Evolutionary conservation across 2,329 filamentous ascomycete species (phyloP), one percentile per base, ranked within the genome.

Genomic region (Pseudogymnoascus destructans): DNA sequence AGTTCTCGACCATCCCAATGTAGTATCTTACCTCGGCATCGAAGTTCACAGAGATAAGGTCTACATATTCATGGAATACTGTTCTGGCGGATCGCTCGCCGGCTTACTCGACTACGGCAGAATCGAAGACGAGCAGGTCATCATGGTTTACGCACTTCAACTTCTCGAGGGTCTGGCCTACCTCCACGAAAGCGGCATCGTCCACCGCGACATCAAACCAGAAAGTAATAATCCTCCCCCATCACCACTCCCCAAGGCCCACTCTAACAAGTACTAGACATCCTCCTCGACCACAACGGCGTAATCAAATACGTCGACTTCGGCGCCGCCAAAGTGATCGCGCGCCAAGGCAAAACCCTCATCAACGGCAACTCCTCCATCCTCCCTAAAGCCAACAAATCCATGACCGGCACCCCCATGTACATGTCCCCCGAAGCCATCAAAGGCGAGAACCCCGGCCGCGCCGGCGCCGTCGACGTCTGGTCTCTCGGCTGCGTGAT

Each of bases 31-130:
- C 73, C 93, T 93, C 68, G 93, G 93, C 60, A 97, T 98, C 67
- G 93, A 98, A 71, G 93, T 96, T 2, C 93, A 98, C 72, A 83
- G 93, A 62, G 93, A 98, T 76, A 93, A 95, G 69, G 93, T 98
- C n/a, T 98, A 97, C 72, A 96, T 98, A 64, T 98, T 98, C 70
- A 98, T 98, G 93, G 93, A 98, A 72, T 97, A 95, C 72, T 98
- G 93, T 71, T 95, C 90, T 3, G 92, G 93, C 57, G 93, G 93
- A 17, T 97, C 92, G 13, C 77, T 98, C 55, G 91, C 93, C 40
- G 87, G 82, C 56, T 75, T 98, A 57, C 77, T 98, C 40, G 93
- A 98, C 70, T 92, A 98, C 68, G 93, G 93, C 10, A 87, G 93
- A 38, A 96, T 98, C 63, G 93, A 96, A 74, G 95, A 97, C 68